Base-by-base conservation (phyloP, 345 rosid genomes). In the Anastatica hierochuntica region DNA sequence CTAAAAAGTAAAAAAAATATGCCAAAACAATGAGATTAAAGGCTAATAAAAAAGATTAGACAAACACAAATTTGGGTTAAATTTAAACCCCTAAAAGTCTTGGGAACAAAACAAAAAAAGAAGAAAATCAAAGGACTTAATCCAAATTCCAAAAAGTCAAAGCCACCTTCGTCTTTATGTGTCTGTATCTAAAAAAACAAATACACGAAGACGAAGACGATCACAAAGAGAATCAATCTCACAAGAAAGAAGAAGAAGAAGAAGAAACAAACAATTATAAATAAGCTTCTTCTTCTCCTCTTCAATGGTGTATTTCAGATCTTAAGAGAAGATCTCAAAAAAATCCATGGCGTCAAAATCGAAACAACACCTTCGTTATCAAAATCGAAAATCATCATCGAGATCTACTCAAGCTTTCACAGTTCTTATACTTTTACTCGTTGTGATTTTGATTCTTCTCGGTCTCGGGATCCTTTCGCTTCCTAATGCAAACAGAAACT, bases 401-500 rank as follows among this genome's bases (percentile, higher is more conserved):
- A 54, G 85, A 1, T 75, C 90, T 43, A 79, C 75, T 43, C 61
- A 80, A 66, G 69, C 81, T 16, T 63, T 80, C 30, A 66, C 81
- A 0, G 37, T 73, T 66, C 69, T 90, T 14, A 45, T 82, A 7
- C 53, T 71, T 58, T 56, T 87, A 56, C 79, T 85, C 3, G 76
- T 84, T 69, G 80, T 77, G 48, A 68, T 78, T 52, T 66, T 79
- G 63, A 76, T 88, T 67, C 95, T 88, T 53, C 89, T 92, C 11
- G 78, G 78, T 10, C 78, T 90, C 15, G 92, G 92, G 35, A 77
- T 88, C 54, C 65, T 79, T 54, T 82, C 94, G 18, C 64, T 88
- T 15, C 95, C 96, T 1, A 79, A 77, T 70, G 52, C 62, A 18
- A 68, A 72, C 48, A 67, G 67, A 3, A 74, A 58, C 69, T 71